Percentiles rank a stretch among this genome's conserved stretches.
Conservation (phyloP, 2,329 filamentous ascomycete genomes). For the Lizonia empirigonia region DNA sequence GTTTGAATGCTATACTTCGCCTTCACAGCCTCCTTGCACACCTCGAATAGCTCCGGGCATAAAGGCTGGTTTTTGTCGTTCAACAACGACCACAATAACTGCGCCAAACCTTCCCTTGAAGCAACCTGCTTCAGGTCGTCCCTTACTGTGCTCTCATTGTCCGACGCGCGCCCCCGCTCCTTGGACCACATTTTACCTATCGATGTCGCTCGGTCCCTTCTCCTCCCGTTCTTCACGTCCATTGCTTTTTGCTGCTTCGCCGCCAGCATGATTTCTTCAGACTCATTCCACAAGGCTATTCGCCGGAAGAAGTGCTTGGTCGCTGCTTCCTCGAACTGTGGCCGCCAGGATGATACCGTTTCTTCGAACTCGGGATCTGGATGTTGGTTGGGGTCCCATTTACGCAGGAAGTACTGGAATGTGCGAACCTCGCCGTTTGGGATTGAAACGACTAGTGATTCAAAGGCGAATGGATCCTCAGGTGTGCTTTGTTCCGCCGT, state of each 20-base stretch:
- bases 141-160: not conserved
- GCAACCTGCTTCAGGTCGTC: slow-evolving; percentile 32
- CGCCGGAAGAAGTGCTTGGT: slow-evolving; percentile 32
- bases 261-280: slow-evolving; percentile 21
- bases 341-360: slow-evolving; percentile 11
- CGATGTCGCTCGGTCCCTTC: slow-evolving; percentile 15
- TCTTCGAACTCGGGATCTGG: slow-evolving; percentile 27
- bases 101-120: slow-evolving; percentile 33
- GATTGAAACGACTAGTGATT: slow-evolving; percentile 19
- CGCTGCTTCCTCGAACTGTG: slow-evolving; percentile 25
- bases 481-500: slow-evolving; percentile 10
- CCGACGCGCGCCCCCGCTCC: slow-evolving; percentile 14
- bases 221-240: slow-evolving; percentile 17
- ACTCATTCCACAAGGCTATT: slow-evolving; percentile 28
- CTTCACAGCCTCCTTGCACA: slow-evolving; percentile 27
- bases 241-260: slow-evolving; percentile 18
- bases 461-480: slow-evolving; percentile 22
- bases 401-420: slow-evolving; percentile 28
- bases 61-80: slow-evolving; percentile 19
- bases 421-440: slow-evolving; percentile 30
- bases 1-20: slow-evolving; percentile 25
- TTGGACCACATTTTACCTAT: slow-evolving; percentile 22
- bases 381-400: slow-evolving; percentile 23
- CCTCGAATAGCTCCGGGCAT: slow-evolving; percentile 17
- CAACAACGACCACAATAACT: slow-evolving; percentile 32